A percentile compares a stretch with the other conserved stretches of the same genome.
phyloP scores from a whole-genome alignment of 176 grass and related monocot genomes.

The Elymus sibiricus region DNA sequence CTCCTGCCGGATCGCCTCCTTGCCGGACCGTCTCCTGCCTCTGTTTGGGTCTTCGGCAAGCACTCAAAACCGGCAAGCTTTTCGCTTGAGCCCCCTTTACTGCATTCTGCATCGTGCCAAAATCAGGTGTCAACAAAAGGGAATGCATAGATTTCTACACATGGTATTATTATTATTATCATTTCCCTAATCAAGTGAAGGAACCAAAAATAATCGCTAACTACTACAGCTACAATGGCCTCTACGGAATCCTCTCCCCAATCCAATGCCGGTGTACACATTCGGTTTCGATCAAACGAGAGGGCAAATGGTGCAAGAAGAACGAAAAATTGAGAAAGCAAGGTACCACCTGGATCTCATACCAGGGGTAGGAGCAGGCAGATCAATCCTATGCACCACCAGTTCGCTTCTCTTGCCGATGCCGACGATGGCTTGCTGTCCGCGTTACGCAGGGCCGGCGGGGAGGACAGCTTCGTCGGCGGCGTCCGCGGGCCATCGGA shows the following conservation, averaged over 20 bases:
- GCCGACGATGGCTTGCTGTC: slow-evolving; percentile 31
- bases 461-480: slow-evolving; percentile 58
- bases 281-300: slow-evolving; percentile 23
- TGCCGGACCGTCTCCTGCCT: too few species aligned
- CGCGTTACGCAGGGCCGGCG: slow-evolving; percentile 27
- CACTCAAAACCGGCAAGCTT: too few species aligned
- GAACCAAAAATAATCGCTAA: slow-evolving; percentile 27
- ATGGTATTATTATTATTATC: slow-evolving; percentile 29
- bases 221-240: slow-evolving; percentile 56
- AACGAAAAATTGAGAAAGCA: slow-evolving; percentile 39
- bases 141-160: slow-evolving; percentile 1
- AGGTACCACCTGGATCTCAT: slow-evolving; percentile 59
- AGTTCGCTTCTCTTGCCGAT: not conserved
- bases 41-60: too few species aligned
- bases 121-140: too few species aligned
- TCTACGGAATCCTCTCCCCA: slow-evolving; percentile 39
- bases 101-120: too few species aligned
- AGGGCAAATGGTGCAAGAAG: slow-evolving; percentile 23
- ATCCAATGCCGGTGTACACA: slow-evolving; percentile 43
- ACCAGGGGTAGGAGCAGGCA: slow-evolving; percentile 46
- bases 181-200: slow-evolving; percentile 38
- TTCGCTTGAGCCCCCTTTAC: too few species aligned
- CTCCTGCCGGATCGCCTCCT: too few species aligned
- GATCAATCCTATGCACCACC: slow-evolving; percentile 58
- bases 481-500: slow-evolving; percentile 24